Conservation (phyloP, 768 basidiomycete species). For the Kwoniella europaea region DNA sequence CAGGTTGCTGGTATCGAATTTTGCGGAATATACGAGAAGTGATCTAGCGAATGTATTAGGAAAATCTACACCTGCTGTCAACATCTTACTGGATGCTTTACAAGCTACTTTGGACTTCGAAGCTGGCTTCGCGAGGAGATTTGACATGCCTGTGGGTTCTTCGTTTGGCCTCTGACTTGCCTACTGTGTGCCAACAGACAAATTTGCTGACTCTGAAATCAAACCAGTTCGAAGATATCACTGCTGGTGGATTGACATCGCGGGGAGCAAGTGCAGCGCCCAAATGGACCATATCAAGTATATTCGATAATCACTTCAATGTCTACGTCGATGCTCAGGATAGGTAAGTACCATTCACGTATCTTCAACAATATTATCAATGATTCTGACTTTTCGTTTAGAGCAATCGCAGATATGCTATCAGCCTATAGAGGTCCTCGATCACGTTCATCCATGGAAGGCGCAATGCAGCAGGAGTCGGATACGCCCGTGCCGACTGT, state of each 20-base stretch:
- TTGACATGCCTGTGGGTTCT: conserved; percentile 67
- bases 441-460: conserved; percentile 72
- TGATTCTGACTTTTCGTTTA: conserved; percentile 50
- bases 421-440: conserved; percentile 72
- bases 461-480: conserved; percentile 58
- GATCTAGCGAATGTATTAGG: conserved; percentile 80
- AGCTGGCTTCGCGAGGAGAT: conserved; percentile 76
- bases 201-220: neutral
- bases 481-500: conserved; percentile 67
- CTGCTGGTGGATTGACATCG: conserved; percentile 24
- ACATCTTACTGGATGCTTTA: conserved; percentile 79
- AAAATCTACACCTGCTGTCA: conserved; percentile 76
- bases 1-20: conserved; percentile 79
- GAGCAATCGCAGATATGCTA: conserved; percentile 88
- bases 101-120: conserved; percentile 90
- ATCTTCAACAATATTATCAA: neutral
- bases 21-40: conserved; percentile 90
- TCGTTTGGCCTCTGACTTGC: conserved; percentile 72
- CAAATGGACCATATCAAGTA: conserved; percentile 74
- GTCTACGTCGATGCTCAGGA: conserved; percentile 97
- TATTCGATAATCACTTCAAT: conserved; percentile 89
- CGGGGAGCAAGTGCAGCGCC: neutral
- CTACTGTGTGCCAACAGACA: conserved; percentile 63
- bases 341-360: conserved; percentile 64
- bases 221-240: conserved; percentile 47